phyloP scores from a whole-genome alignment of 2,329 filamentous ascomycete genomes.

The Seiridium cupressi region DNA sequence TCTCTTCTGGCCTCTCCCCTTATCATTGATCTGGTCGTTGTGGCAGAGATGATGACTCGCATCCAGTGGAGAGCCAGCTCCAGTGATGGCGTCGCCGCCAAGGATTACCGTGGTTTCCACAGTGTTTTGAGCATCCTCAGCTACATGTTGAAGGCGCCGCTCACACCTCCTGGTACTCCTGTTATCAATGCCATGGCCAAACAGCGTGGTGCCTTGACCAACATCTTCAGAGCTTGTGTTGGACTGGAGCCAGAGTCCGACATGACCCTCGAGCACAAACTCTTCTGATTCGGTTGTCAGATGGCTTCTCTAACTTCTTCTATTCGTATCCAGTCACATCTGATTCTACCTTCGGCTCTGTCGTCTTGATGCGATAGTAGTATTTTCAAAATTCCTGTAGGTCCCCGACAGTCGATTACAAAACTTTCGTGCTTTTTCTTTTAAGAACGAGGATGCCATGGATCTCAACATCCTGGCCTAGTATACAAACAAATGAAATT shows the following conservation, averaged over 20 bases:
- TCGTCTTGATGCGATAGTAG: background rate
- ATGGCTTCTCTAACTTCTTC: background rate
- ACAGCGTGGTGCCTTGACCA: constrained; percentile 90
- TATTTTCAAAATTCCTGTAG: background rate
- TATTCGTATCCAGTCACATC: background rate
- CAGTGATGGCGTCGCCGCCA: constrained; percentile 43
- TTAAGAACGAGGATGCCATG: background rate
- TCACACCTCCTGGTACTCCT: constrained; percentile 91
- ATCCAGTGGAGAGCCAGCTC: constrained; percentile 80
- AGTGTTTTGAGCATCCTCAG: constrained; percentile 94
- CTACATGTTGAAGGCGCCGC: constrained; percentile 97
- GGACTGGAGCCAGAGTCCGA: constrained; percentile 96
- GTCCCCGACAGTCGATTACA: background rate
- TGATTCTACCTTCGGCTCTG: background rate
- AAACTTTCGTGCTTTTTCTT: background rate
- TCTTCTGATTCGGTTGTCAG: constrained; percentile 59
- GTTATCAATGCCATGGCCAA: constrained; percentile 95
- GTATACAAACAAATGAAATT: background rate
- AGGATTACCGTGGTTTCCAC: constrained; percentile 90
- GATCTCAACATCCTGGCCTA: background rate
- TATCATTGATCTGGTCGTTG: constrained; percentile 92
- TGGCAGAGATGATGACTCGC: constrained; percentile 98
- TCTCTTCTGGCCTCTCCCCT: constrained; percentile 92
- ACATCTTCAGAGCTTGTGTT: constrained; percentile 98
- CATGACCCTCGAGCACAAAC: constrained; percentile 99